These are phyloP conservation scores for Flammula alnicola DNA, from an alignment of 1,284 basidiomycete species.

Conservation along the genomic window DNA sequence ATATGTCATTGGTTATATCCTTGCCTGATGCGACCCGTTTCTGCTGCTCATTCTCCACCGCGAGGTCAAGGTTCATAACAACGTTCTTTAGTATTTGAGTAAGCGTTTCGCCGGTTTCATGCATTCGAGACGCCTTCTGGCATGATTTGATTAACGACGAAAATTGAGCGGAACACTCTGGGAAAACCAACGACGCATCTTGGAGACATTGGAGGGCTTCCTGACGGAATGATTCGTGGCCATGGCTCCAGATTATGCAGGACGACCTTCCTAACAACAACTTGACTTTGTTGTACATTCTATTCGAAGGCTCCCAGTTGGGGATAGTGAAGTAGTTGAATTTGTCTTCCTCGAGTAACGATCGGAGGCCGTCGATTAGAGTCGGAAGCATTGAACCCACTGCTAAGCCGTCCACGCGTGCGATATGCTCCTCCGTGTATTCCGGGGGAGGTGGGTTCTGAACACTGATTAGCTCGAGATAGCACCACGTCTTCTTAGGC, in stretches of 20 bases:
- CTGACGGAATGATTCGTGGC: conserved; percentile 20
- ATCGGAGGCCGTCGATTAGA: conserved; percentile 17
- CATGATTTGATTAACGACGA: conserved; percentile 16
- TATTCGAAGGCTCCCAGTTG: conserved; percentile 12
- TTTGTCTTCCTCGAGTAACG: conserved; percentile 16
- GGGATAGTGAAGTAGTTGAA: conserved; percentile 2
- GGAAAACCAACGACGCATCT: conserved; percentile 17
- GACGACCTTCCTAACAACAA: conserved; percentile 10
- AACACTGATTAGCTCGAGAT: conserved; percentile 17
- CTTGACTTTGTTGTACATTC: conserved; percentile 13
- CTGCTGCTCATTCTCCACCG: no score
- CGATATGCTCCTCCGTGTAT: conserved; percentile 14
- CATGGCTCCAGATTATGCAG: conserved; percentile 11
- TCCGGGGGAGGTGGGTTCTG: conserved; percentile 19
- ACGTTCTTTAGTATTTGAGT: no score
- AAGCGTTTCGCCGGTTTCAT: no score
- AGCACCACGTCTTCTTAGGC: conserved; percentile 18
- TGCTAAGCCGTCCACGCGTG: conserved; percentile 17
- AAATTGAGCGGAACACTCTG: conserved; percentile 15
- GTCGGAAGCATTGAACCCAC: conserved; percentile 18
- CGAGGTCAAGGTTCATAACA: no score
- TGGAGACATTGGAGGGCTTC: conserved; percentile 18
- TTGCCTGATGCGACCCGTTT: no score
- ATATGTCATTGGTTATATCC: no score
- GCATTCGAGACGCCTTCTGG: conserved; percentile 3